phyloP scores from a whole-genome alignment of 768 basidiomycete species.

The Tricholoma saponaceum region DNA sequence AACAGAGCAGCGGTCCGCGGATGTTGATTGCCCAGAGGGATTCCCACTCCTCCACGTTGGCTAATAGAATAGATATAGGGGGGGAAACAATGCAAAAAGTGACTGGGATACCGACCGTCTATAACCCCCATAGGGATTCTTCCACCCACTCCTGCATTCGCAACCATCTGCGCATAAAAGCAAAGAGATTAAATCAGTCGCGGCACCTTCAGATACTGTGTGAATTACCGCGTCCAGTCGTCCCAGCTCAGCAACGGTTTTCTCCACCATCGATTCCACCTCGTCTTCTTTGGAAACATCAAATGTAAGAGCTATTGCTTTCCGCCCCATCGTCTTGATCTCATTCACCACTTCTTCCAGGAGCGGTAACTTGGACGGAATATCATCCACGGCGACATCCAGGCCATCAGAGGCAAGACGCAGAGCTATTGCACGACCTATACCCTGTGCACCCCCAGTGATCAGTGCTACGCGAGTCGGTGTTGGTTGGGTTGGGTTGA shows the following conservation, averaged over 20 bases:
- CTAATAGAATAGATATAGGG: constrained; percentile 14
- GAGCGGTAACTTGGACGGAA: not conserved
- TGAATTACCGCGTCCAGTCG: not conserved
- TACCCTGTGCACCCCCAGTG: constrained; percentile 10
- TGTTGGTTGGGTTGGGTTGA: not conserved
- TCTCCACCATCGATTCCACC: not conserved
- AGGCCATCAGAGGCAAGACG: constrained; percentile 17
- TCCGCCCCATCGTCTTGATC: not conserved
- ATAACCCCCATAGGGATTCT: not conserved
- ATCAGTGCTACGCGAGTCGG: not conserved
- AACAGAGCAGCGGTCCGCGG: constrained; percentile 57
- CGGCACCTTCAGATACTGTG: not conserved
- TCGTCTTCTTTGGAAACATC: not conserved
- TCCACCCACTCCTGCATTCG: constrained; percentile 27
- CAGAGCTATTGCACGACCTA: constrained; percentile 18
- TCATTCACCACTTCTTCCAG: not conserved
- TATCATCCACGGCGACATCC: constrained; percentile 10
- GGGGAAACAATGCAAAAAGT: no score
- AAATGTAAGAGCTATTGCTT: not conserved
- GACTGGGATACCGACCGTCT: not conserved
- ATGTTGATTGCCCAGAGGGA: constrained; percentile 45
- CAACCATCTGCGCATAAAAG: constrained; percentile 23
- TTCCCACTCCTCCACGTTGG: constrained; percentile 35
- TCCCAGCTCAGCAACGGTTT: not conserved
- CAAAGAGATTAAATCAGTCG: not conserved